These are phyloP conservation scores for Trichoderma asperelloides DNA, from an alignment of 495 filamentous ascomycete genomes.

Conservation along the genomic window DNA sequence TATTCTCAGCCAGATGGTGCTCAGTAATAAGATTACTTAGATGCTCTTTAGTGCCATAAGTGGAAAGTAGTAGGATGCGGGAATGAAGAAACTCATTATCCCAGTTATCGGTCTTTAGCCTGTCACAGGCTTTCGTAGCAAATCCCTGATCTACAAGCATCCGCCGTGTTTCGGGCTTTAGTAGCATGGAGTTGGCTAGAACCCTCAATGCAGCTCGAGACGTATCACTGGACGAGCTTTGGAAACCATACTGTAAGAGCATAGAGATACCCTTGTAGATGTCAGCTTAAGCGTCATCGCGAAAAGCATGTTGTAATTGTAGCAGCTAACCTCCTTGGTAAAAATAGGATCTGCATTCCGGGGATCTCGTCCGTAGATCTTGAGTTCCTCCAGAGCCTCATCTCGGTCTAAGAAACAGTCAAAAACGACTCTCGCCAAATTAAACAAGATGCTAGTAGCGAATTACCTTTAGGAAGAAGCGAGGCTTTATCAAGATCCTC, in stretches of 20 bases:
- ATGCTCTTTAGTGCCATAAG: conserved; percentile 68
- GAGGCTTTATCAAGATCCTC: conserved; percentile 46
- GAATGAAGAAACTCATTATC: conserved; percentile 86
- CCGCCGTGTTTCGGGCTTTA: conserved; percentile 63
- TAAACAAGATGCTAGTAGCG: neutral
- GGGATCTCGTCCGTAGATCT: conserved; percentile 66
- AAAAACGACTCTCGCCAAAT: neutral
- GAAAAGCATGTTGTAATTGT: neutral
- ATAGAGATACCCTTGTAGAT: conserved; percentile 61
- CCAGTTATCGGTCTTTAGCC: conserved; percentile 62
- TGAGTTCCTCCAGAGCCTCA: conserved; percentile 60
- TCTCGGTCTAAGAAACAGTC: conserved; percentile 44
- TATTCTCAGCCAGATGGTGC: conserved; percentile 58
- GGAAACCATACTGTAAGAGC: conserved; percentile 63
- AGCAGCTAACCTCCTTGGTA: conserved; percentile 50
- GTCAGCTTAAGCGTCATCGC: neutral
- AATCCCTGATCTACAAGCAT: conserved; percentile 74
- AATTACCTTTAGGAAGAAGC: conserved; percentile 50
- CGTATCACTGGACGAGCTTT: conserved; percentile 45
- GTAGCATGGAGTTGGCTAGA: conserved; percentile 77
- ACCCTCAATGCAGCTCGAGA: conserved; percentile 75
- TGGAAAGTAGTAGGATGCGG: conserved; percentile 76
- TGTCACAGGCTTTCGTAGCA: conserved; percentile 58
- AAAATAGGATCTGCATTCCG: conserved; percentile 71
- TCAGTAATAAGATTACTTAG: conserved; percentile 61